phyloP scores from a whole-genome alignment of 2,329 filamentous ascomycete genomes.

The Ceratocystis huliohia region DNA sequence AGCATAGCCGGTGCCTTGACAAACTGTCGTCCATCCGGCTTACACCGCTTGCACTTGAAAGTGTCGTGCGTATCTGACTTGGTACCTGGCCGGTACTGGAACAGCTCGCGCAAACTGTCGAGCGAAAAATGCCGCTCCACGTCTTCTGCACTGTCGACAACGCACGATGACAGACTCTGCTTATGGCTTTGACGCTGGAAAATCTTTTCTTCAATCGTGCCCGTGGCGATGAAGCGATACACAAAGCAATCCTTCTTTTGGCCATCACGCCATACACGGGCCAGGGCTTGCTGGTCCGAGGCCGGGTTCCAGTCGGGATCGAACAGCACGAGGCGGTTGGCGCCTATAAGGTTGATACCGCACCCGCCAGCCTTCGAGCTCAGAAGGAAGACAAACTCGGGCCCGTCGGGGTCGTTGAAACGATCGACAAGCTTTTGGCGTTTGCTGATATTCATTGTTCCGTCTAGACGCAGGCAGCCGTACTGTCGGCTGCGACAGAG shows the following conservation, averaged over 20 bases:
- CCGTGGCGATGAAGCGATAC: slow-evolving; percentile 97
- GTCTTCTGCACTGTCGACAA: slow-evolving; percentile 92
- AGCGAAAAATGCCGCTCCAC: slow-evolving; percentile 93
- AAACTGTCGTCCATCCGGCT: slow-evolving; percentile 70
- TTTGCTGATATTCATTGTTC: slow-evolving; percentile 96
- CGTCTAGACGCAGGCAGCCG: slow-evolving; percentile 78
- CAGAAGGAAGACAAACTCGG: slow-evolving; percentile 88
- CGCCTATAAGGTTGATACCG: slow-evolving; percentile 88
- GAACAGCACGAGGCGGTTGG: slow-evolving; percentile 88
- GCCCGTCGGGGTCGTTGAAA: slow-evolving; percentile 85
- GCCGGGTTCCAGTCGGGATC: slow-evolving; percentile 98
- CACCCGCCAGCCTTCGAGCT: slow-evolving; percentile 95
- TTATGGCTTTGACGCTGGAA: slow-evolving; percentile 98
- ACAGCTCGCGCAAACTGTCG: slow-evolving; percentile 81
- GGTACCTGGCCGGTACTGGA: slow-evolving; percentile 78
- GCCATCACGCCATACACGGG: slow-evolving; percentile 95
- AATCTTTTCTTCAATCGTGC: slow-evolving; percentile 97
- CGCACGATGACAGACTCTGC: slow-evolving; percentile 87
- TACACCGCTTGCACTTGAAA: slow-evolving; percentile 95
- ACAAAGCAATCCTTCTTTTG: slow-evolving; percentile 99
- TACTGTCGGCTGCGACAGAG: slow-evolving; percentile 78
- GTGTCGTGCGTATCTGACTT: slow-evolving; percentile 93
- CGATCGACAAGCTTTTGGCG: slow-evolving; percentile 93
- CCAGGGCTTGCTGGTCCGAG: slow-evolving; percentile 90
- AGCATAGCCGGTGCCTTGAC: slow-evolving; percentile 90